Evolutionary conservation across 2,329 filamentous ascomycete species (phyloP), one percentile per base, ranked within the genome.

Genomic region (Ophiocordyceps camponoti-leonardi): DNA sequence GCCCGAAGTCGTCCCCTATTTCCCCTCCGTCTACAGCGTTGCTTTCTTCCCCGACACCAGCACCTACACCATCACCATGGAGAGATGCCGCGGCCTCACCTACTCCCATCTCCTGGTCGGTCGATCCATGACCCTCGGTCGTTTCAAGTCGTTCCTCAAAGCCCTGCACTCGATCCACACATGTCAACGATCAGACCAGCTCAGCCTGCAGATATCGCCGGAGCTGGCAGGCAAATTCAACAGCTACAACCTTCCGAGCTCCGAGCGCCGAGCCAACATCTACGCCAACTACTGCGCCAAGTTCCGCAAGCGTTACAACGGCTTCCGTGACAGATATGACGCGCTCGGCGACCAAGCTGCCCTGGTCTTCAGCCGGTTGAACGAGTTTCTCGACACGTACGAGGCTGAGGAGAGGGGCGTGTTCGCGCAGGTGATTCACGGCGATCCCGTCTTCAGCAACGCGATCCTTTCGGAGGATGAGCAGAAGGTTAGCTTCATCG

Each of bases 401-500:
- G 56, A 58, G 48, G 54, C 54, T 39, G 54, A 58, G 42, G 48
- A 56, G 28, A 53, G 54, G 47, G 56, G 51, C 20, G 50, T 54
- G 16, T 49, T 51, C 18, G 51, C 54, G 1, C 45, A 52, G 18
- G 49, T 57, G 8, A 56, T 58, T 47, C 55, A 59, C 48, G 56
- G 56, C 30, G 56, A 58, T 46, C 54, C 56, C 8, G 55, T 59
- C 30, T 59, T 59, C 47, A 55, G 52, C 48, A 58, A 58, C 43
- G 54, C 54, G 44, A 58, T 59, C 39, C 49, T 58, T 1, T 50
- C 50, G 43, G 48, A 52, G 18, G 53, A 56, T 43, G 53, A 54
- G 43, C 51, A 49, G 41, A 39, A 48, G n/a, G 55, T 59, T 35
- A 52, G 48, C 45, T 56, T 59, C 48, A 54, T 58, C 44, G 56